Percentiles rank a stretch among this genome's conserved stretches.
phyloP scores from a whole-genome alignment of 805 yeast genomes.

The Debaryomyces tyrocola region DNA sequence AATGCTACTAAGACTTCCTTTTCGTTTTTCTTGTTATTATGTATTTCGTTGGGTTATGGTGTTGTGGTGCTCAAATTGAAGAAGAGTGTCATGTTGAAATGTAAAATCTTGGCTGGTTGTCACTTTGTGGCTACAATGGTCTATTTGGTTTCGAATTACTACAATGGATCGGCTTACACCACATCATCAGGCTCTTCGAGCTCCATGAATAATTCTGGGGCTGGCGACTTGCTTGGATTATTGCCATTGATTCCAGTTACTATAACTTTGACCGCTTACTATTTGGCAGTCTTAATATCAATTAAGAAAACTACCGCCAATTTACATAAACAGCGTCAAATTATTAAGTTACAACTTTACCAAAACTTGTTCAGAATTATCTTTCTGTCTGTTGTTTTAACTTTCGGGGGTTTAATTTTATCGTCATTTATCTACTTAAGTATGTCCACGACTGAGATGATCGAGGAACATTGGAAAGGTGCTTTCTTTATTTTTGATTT shows the following conservation, averaged over 20 bases:
- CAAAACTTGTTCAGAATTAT: slow-evolving; percentile 73
- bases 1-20: slow-evolving; percentile 82
- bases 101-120: slow-evolving; percentile 41
- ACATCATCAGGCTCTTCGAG: slow-evolving; percentile 16
- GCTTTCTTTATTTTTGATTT: slow-evolving; percentile 87
- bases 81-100: slow-evolving; percentile 64
- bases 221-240: slow-evolving; percentile 47
- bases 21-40: slow-evolving; percentile 81
- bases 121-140: slow-evolving; percentile 37
- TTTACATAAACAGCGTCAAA: slow-evolving; percentile 82
- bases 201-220: slow-evolving; percentile 55
- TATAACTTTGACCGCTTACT: slow-evolving; percentile 67
- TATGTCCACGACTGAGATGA: slow-evolving; percentile 70
- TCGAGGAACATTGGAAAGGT: slow-evolving; percentile 89
- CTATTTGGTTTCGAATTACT: slow-evolving; percentile 37
- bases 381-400: slow-evolving; percentile 65
- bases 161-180: slow-evolving; percentile 24
- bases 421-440: slow-evolving; percentile 71
- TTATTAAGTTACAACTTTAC: slow-evolving; percentile 88
- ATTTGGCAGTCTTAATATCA: slow-evolving; percentile 70
- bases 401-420: slow-evolving; percentile 69
- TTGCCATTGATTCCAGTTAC: slow-evolving; percentile 71
- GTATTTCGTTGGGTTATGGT: slow-evolving; percentile 91
- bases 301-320: slow-evolving; percentile 72
- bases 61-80: slow-evolving; percentile 87